These are phyloP conservation scores for Incumbomyces lentus DNA, from an alignment of 2,329 filamentous ascomycete genomes.

Conservation along the genomic window DNA sequence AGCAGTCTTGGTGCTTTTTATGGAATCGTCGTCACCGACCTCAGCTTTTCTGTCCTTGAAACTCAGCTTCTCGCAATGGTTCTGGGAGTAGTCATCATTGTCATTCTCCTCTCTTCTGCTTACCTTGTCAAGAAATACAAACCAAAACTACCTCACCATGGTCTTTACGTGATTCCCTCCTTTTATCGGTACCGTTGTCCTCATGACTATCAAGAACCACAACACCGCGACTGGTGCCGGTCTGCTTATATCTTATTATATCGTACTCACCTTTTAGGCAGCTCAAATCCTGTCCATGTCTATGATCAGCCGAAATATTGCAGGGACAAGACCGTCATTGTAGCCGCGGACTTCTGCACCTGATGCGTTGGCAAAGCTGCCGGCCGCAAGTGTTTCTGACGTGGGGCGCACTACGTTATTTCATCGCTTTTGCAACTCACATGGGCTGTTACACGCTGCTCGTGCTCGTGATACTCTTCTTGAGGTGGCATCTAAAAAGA, in stretches of 20 bases:
- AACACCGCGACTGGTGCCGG: constrained; percentile 52
- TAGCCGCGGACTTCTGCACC: constrained; percentile 60
- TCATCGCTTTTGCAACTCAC: constrained; percentile 59
- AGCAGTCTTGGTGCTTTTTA: constrained; percentile 59
- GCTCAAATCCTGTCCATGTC: constrained; percentile 58
- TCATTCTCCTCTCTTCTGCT: constrained; percentile 54
- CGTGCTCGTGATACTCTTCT: constrained; percentile 45
- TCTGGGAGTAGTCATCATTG: constrained; percentile 61
- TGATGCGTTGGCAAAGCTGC: constrained; percentile 61
- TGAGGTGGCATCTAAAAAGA: constrained; percentile 48
- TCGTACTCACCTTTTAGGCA: constrained; percentile 68
- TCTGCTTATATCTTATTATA: constrained; percentile 64
- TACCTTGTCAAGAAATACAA: constrained; percentile 58
- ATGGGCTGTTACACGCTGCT: constrained; percentile 57
- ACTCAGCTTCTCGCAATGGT: constrained; percentile 69
- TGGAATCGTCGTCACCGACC: constrained; percentile 54
- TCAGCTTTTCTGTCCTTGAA: constrained; percentile 55
- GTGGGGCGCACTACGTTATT: constrained; percentile 53
- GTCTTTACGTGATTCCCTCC: constrained; percentile 57
- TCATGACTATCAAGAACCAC: constrained; percentile 57
- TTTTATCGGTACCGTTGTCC: constrained; percentile 59
- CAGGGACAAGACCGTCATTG: constrained; percentile 59
- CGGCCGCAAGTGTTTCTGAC: constrained; percentile 54
- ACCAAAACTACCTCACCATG: constrained; percentile 61
- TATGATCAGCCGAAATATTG: constrained; percentile 59